These are phyloP conservation scores for Elongisporangium prolatum DNA, from an alignment of 352 stramenopile genomes.

Conservation along the genomic window DNA sequence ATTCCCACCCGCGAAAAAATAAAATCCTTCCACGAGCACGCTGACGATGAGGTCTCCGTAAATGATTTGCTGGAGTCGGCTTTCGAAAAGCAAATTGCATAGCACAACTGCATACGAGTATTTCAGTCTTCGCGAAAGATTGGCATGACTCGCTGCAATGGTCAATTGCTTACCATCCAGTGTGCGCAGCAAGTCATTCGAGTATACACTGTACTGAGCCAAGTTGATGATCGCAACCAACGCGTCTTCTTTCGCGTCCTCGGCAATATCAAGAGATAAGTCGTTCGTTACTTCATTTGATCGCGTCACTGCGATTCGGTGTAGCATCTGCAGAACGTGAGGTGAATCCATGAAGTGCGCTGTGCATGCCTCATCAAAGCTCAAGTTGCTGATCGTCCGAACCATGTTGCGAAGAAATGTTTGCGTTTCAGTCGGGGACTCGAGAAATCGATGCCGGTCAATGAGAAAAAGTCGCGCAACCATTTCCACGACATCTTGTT, in stretches of 20 bases:
- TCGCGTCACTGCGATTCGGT: constrained; percentile 21
- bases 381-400: constrained; percentile 58
- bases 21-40: constrained; percentile 47
- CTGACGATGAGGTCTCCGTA: constrained; percentile 52
- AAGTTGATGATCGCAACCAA: constrained; percentile 65
- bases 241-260: constrained; percentile 61
- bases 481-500: constrained; percentile 48
- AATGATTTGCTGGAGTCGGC: constrained; percentile 53
- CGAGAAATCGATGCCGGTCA: constrained; percentile 26
- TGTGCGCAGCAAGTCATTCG: constrained; percentile 44
- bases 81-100: constrained; percentile 70
- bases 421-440: constrained; percentile 13
- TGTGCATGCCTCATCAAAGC: constrained; percentile 41
- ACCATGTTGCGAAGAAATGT: constrained; percentile 50
- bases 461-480: constrained; percentile 42
- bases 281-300: neutral
- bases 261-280: constrained; percentile 14
- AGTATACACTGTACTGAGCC: constrained; percentile 36
- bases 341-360: constrained; percentile 52
- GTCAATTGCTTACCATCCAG: constrained; percentile 55
- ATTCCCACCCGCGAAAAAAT: constrained; percentile 19
- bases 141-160: constrained; percentile 22
- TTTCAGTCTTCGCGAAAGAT: constrained; percentile 34
- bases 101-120: constrained; percentile 63
- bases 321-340: constrained; percentile 46